Evolutionary conservation across 2,329 filamentous ascomycete species (phyloP).

Genomic region (Podosphaera xanthii): DNA sequence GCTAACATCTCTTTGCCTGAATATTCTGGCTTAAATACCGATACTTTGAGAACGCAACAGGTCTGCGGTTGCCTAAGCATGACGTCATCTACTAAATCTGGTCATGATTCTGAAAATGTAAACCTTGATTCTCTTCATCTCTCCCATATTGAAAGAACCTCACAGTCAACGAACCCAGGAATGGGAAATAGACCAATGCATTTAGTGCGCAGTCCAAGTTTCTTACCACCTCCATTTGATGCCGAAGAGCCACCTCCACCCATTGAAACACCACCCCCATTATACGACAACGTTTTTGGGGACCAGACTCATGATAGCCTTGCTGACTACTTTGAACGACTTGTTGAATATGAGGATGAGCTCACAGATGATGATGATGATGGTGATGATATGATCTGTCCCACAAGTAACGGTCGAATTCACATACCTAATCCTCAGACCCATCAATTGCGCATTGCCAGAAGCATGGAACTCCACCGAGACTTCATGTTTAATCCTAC

Average conservation of each 20-base stretch:
- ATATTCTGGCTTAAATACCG: constrained; percentile 32
- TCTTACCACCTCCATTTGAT: constrained; percentile 47
- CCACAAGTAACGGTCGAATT: constrained; percentile 13
- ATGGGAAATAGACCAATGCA: constrained; percentile 33
- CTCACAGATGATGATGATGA: constrained; percentile 14
- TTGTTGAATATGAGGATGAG: constrained; percentile 13
- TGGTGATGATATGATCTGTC: constrained; percentile 12
- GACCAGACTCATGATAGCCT: constrained; percentile 28
- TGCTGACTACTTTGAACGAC: constrained; percentile 44
- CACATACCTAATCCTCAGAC: constrained; percentile 16
- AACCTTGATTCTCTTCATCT: constrained; percentile 23
- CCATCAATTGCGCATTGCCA: constrained; percentile 13
- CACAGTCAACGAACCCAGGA: background rate
- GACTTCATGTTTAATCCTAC: constrained; percentile 14
- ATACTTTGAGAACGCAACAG: constrained; percentile 19
- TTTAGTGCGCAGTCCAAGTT: constrained; percentile 42
- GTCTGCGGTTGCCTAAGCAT: constrained; percentile 43
- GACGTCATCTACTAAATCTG: constrained; percentile 13
- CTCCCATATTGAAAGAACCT: constrained; percentile 1
- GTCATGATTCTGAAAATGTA: constrained; percentile 20
- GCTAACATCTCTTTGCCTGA: constrained; percentile 47
- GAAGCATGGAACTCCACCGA: constrained; percentile 17
- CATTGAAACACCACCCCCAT: constrained; percentile 44
- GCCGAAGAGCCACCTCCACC: constrained; percentile 46
- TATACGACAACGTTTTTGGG: constrained; percentile 41